phyloP scores from a whole-genome alignment of 192 early-diverging fungal species.

The Blastocladiella britannica region DNA sequence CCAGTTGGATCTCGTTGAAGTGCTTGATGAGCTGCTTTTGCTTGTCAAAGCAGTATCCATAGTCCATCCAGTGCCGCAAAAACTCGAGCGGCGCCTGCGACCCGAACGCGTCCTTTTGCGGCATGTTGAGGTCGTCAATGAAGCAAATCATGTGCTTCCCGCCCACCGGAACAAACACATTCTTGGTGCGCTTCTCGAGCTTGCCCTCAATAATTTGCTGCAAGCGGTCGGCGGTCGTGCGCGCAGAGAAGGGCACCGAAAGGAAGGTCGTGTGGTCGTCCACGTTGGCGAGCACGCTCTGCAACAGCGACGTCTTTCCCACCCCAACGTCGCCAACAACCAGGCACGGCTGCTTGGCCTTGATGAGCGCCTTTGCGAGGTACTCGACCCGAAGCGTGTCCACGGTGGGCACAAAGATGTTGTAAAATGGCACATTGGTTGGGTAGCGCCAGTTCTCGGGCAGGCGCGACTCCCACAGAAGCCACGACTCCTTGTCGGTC shows the following conservation, averaged over 20 bases:
- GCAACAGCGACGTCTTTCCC: constrained; percentile 83
- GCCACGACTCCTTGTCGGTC: constrained; percentile 62
- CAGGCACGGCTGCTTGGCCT: constrained; percentile 81
- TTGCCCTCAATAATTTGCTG: constrained; percentile 94
- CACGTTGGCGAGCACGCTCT: constrained; percentile 79
- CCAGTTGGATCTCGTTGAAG: constrained; percentile 94
- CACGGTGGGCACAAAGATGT: constrained; percentile 93
- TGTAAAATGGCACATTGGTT: constrained; percentile 33
- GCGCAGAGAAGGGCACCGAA: constrained; percentile 94
- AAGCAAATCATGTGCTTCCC: constrained; percentile 94
- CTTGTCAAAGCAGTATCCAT: constrained; percentile 84
- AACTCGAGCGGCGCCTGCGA: constrained; percentile 96
- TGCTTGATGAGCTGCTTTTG: constrained; percentile 86
- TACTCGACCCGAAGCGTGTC: constrained; percentile 96
- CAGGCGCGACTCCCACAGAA: constrained; percentile 67
- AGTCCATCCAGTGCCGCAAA: constrained; percentile 81
- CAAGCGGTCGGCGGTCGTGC: constrained; percentile 84
- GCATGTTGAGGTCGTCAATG: constrained; percentile 99
- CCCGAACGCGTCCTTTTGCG: constrained; percentile 83
- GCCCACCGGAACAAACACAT: constrained; percentile 58
- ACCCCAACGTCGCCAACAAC: constrained; percentile 96
- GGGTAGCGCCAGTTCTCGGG: constrained; percentile 80
- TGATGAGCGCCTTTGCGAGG: constrained; percentile 79
- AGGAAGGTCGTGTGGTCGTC: constrained; percentile 87
- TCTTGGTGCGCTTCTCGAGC: constrained; percentile 81